Conservation (phyloP, 306 rosid species). For the Lotus japonicus region DNA sequence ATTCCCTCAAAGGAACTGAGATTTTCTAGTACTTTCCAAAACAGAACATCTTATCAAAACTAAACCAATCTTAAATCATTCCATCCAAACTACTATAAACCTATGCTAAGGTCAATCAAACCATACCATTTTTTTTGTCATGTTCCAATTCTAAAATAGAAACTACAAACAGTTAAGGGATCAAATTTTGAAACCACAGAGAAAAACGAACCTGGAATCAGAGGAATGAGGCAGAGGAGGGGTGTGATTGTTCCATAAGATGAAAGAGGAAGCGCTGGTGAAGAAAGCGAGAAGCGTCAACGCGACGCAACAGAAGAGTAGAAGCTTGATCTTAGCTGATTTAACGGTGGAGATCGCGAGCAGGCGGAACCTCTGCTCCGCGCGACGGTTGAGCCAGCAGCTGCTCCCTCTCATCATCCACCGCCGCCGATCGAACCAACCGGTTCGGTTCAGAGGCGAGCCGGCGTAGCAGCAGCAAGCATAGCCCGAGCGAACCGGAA, state of each 20-base stretch:
- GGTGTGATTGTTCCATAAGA: constrained; percentile 42
- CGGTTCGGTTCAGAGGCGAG: constrained; percentile 23
- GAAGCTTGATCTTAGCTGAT: constrained; percentile 72
- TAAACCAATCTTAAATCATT: not conserved
- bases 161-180: not conserved
- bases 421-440: not conserved
- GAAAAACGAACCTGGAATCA: constrained; percentile 49
- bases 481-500: constrained; percentile 8
- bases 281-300: constrained; percentile 47
- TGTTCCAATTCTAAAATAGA: too few relatives aligned
- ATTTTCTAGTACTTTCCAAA: not conserved
- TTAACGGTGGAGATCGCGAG: constrained; percentile 49
- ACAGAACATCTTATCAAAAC: constrained; percentile 5
- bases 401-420: constrained; percentile 58
- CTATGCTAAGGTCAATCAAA: not conserved
- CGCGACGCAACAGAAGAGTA: constrained; percentile 54
- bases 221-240: constrained; percentile 25
- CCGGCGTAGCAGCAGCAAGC: not conserved
- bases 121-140: too few relatives aligned
- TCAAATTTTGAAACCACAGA: not conserved
- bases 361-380: constrained; percentile 58
- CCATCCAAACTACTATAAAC: not conserved
- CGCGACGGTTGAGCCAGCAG: constrained; percentile 58
- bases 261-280: constrained; percentile 39
- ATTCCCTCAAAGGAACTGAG: not conserved